Conservation (phyloP, 805 yeast species). For the Lipomyces oligophaga region DNA sequence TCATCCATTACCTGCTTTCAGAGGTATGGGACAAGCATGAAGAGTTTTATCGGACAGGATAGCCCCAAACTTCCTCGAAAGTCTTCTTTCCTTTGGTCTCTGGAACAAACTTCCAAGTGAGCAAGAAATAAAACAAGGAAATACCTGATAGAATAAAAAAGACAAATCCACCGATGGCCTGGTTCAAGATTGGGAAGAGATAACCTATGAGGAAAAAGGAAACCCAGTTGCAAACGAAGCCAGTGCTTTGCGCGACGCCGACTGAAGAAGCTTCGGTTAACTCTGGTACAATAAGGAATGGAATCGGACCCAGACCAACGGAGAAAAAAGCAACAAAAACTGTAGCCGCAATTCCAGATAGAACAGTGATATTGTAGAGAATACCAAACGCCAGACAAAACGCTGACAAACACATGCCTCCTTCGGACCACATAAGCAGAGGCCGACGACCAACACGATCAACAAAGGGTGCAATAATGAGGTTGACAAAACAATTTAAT, state of each 20-base stretch:
- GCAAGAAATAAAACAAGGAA: slow-evolving; percentile 51
- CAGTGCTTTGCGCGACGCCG: slow-evolving; percentile 88
- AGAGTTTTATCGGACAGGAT: too few relatives aligned
- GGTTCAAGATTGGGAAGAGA: slow-evolving; percentile 69
- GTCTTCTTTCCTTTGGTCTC: slow-evolving; percentile 67
- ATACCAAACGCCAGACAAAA: slow-evolving; percentile 67
- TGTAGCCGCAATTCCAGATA: slow-evolving; percentile 63
- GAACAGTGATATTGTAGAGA: slow-evolving; percentile 42
- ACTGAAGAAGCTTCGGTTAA: slow-evolving; percentile 77
- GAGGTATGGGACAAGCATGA: too few relatives aligned
- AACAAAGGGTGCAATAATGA: slow-evolving; percentile 67
- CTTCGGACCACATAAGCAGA: slow-evolving; percentile 60
- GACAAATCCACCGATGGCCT: slow-evolving; percentile 67
- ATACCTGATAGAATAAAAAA: slow-evolving; percentile 56
- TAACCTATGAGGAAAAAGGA: slow-evolving; percentile 76
- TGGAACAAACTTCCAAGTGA: slow-evolving; percentile 53
- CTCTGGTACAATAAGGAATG: slow-evolving; percentile 82
- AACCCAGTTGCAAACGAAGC: slow-evolving; percentile 86
- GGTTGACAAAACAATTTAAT: slow-evolving; percentile 71
- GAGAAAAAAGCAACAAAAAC: slow-evolving; percentile 82
- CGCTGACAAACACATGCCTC: slow-evolving; percentile 64
- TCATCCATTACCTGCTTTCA: too few relatives aligned
- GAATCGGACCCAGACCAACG: slow-evolving; percentile 91
- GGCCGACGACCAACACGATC: slow-evolving; percentile 74
- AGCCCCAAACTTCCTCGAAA: slow-evolving; percentile 66